Evolutionary conservation across 2,329 filamentous ascomycete species (phyloP).

Genomic region (Cytospora paraplurivora): DNA sequence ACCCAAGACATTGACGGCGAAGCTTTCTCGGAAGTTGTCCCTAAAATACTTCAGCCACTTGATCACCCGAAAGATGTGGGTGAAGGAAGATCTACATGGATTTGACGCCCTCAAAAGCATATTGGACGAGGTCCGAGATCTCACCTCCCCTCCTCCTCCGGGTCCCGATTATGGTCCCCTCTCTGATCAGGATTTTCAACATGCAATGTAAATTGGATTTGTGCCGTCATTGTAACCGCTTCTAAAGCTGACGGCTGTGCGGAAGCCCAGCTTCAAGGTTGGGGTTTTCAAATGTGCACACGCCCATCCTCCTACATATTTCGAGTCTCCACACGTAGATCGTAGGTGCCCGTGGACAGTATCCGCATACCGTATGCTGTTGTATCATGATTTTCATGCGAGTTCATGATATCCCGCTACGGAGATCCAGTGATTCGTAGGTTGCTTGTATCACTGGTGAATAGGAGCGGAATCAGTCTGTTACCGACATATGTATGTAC

Average conservation of each 20-base stretch:
- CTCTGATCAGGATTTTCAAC: neutral
- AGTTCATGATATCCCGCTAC: neutral
- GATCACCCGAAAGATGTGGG: neutral
- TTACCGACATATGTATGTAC: too few relatives aligned
- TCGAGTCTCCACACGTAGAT: too few relatives aligned
- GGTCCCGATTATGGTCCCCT: too few relatives aligned
- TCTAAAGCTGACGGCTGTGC: neutral
- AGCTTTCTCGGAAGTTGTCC: slow-evolving; percentile 35
- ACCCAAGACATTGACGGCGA: slow-evolving; percentile 34
- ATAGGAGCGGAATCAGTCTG: too few relatives aligned
- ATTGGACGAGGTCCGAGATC: neutral
- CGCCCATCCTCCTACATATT: too few relatives aligned
- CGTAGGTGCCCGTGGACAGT: too few relatives aligned
- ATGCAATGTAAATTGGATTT: too few relatives aligned
- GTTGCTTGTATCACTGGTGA: neutral
- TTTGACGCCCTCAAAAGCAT: neutral
- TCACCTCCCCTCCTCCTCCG: too few relatives aligned
- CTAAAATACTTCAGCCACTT: slow-evolving; percentile 43
- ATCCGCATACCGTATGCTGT: neutral
- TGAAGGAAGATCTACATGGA: neutral
- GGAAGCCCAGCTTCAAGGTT: neutral
- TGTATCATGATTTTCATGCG: neutral
- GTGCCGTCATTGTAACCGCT: too few relatives aligned
- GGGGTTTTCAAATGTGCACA: too few relatives aligned
- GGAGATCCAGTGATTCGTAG: neutral